Percentiles rank a stretch among this genome's conserved stretches.
phyloP scores from a whole-genome alignment of 768 basidiomycete species.

The Tricholoma terreum region DNA sequence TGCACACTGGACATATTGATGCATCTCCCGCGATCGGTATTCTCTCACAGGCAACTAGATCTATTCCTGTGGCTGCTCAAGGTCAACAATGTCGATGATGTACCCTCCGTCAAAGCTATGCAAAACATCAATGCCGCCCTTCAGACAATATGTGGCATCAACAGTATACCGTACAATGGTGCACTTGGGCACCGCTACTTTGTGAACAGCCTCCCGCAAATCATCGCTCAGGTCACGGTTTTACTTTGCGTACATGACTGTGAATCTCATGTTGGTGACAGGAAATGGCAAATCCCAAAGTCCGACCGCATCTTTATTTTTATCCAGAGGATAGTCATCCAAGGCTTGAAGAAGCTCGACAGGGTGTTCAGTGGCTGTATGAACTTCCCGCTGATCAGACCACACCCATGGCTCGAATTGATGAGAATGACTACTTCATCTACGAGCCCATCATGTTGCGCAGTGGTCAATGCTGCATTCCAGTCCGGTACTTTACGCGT shows the following conservation, averaged over 20 bases:
- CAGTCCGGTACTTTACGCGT: background rate
- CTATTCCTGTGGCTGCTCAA: background rate
- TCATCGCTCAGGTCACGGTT: conserved; percentile 29
- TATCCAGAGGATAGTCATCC: conserved; percentile 33
- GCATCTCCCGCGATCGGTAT: background rate
- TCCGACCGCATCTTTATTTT: conserved; percentile 26
- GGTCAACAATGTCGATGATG: background rate
- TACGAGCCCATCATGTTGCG: background rate
- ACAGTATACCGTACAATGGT: conserved; percentile 26
- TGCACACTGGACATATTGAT: background rate
- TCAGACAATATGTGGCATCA: conserved; percentile 22
- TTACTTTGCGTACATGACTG: background rate
- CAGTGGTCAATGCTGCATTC: background rate
- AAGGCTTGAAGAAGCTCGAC: conserved; percentile 15
- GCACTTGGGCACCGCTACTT: conserved; percentile 29
- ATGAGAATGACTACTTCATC: background rate
- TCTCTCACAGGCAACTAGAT: background rate
- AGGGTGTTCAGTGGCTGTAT: conserved; percentile 23
- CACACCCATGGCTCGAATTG: background rate
- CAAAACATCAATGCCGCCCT: background rate
- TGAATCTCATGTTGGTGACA: conserved; percentile 5
- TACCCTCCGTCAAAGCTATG: background rate
- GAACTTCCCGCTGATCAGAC: conserved; percentile 16
- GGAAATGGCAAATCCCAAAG: conserved; percentile 38
- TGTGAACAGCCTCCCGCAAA: conserved; percentile 27